Percentiles rank a stretch among this genome's conserved stretches.
Conservation (phyloP, 139 green algal species). For the Tetradesmus lagerheimii region DNA sequence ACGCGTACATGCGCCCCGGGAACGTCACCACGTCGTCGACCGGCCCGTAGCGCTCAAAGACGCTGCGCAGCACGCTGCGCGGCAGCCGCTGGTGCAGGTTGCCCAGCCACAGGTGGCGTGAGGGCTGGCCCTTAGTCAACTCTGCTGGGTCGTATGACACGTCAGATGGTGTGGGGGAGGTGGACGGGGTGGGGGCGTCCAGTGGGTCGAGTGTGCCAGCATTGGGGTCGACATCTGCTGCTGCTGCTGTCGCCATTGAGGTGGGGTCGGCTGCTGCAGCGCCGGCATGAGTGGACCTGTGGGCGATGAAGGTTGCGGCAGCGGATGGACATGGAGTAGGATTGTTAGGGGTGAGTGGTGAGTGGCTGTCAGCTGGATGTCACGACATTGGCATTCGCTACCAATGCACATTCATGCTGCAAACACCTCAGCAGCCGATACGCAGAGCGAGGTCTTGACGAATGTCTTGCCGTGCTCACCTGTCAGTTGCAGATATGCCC, state of each 20-base stretch:
- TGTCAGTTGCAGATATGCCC: neutral
- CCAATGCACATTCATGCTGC: too few relatives aligned
- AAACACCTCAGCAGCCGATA: neutral
- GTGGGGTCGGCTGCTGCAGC: neutral
- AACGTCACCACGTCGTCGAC: slow-evolving; percentile 85
- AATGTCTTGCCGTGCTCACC: neutral
- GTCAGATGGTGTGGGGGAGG: neutral
- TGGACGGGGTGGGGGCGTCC: neutral
- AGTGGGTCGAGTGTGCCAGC: neutral
- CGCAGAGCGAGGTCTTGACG: too few relatives aligned
- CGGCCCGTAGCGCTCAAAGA: slow-evolving; percentile 75
- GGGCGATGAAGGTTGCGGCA: too few relatives aligned
- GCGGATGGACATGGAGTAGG: neutral
- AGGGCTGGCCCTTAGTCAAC: slow-evolving; percentile 41
- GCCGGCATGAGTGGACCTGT: too few relatives aligned
- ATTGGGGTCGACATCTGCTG: too few relatives aligned
- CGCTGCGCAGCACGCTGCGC: slow-evolving; percentile 62
- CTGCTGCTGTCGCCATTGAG: neutral
- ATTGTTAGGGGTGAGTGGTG: neutral
- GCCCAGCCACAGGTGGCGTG: slow-evolving; percentile 81
- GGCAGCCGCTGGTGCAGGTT: slow-evolving; percentile 74
- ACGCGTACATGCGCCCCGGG: slow-evolving; percentile 82
- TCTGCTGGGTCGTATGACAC: slow-evolving; percentile 8
- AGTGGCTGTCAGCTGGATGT: too few relatives aligned
- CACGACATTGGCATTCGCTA: neutral